Evolutionary conservation across 805 yeast species (phyloP).

Genomic region (Saturnispora diversa): DNA sequence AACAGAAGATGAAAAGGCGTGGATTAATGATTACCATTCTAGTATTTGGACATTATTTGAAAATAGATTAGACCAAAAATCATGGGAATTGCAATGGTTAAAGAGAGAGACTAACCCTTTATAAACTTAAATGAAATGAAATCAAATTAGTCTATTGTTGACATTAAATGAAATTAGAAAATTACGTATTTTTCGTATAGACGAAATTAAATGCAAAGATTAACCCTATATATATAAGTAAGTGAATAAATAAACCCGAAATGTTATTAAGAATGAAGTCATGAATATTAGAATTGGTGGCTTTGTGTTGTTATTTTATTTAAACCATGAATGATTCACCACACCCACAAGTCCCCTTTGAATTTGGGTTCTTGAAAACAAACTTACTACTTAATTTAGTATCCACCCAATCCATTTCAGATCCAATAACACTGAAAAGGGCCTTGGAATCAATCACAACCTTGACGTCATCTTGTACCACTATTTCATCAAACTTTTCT

Average conservation of each 20-base stretch:
- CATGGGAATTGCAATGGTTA: conserved; percentile 41
- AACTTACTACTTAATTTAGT: conserved; percentile 84
- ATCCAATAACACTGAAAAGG: conserved; percentile 87
- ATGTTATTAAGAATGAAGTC: no score
- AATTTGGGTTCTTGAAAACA: conserved; percentile 90
- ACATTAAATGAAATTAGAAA: no score
- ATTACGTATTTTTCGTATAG: no score
- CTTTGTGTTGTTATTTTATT: no score
- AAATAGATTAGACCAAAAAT: conserved; percentile 31
- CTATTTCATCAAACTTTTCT: conserved; percentile 91
- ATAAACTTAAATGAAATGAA: no score
- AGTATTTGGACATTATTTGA: conserved; percentile 39
- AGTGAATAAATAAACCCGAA: no score
- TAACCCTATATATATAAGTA: no score
- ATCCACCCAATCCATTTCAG: conserved; percentile 98
- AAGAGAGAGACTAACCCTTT: conserved; percentile 37
- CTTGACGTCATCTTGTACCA: conserved; percentile 88
- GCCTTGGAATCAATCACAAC: conserved; percentile 95
- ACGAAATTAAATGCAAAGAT: no score
- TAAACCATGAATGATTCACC: conserved; percentile 98
- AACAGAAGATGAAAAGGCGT: conserved; percentile 37
- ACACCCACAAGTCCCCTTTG: conserved; percentile 97
- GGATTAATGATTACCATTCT: conserved; percentile 44
- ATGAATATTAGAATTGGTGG: no score
- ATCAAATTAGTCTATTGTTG: no score